Evolutionary conservation across 129 eudicot species (phyloP).

Genomic region (Kitagawia praeruptora): DNA sequence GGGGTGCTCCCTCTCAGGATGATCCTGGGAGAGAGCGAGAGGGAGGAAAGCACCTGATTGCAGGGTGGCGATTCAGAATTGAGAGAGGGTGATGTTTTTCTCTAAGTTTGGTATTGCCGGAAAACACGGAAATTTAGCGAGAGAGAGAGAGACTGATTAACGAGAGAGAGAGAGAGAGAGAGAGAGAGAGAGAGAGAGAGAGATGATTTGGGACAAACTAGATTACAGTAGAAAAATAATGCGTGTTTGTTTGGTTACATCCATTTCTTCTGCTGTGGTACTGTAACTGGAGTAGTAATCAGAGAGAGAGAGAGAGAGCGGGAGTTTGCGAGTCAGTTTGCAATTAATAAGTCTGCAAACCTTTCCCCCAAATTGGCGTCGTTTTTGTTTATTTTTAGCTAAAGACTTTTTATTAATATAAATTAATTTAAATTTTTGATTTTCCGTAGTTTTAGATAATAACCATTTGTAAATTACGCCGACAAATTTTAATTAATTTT

Average conservation of each 20-base stretch:
- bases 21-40: not conserved
- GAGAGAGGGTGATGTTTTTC: not conserved
- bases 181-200: slow-evolving; percentile 7
- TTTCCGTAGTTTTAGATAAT: too few species aligned
- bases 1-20: slow-evolving; percentile 23
- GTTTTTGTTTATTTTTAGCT: not conserved
- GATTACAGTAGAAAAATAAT: not conserved
- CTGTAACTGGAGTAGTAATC: too few species aligned
- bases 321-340: not conserved
- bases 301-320: not conserved
- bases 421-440: too few species aligned
- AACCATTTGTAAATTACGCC: too few species aligned
- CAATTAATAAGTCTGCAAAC: not conserved
- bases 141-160: too few species aligned
- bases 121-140: not conserved
- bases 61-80: not conserved
- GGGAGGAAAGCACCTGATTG: not conserved
- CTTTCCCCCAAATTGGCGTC: not conserved
- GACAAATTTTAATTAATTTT: too few species aligned
- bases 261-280: not conserved
- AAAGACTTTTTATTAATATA: too few species aligned
- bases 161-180: not conserved
- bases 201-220: slow-evolving; percentile 7
- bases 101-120: slow-evolving; percentile 13
- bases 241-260: not conserved